These are phyloP conservation scores for Podosphaera fusca DNA, from an alignment of 2,329 filamentous ascomycete species.

Conservation along the genomic window DNA sequence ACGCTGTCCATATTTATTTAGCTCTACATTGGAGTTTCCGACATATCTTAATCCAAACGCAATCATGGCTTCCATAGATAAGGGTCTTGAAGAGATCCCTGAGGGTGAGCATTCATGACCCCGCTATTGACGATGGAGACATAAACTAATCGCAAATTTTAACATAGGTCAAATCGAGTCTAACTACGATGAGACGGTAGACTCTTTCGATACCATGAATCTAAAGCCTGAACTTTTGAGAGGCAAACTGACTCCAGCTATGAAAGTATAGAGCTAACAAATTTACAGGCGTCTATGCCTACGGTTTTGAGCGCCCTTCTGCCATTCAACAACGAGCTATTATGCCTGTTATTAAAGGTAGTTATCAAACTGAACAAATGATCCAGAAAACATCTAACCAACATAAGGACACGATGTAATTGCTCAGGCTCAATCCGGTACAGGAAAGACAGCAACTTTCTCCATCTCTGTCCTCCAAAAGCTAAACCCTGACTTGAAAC, in stretches of 20 bases:
- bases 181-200: constrained; percentile 99
- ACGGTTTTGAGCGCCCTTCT: constrained; percentile 99
- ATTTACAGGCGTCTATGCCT: constrained; percentile 64
- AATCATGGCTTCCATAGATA: constrained; percentile 90
- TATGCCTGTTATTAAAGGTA: constrained; percentile 99
- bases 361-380: constrained; percentile 17
- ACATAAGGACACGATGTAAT: constrained; percentile 81
- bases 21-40: constrained; percentile 30
- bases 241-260: constrained; percentile 29
- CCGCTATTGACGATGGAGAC: constrained; percentile 3
- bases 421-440: constrained; percentile 97
- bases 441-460: constrained; percentile 98
- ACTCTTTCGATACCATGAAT: constrained; percentile 97
- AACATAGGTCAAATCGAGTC: constrained; percentile 86
- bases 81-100: constrained; percentile 94
- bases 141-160: constrained; percentile 9
- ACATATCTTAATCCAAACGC: constrained; percentile 33
- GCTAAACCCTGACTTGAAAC: constrained; percentile 85
- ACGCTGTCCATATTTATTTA: background rate
- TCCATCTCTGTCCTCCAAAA: constrained; percentile 98
- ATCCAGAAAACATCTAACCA: background rate
- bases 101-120: constrained; percentile 42
- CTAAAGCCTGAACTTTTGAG: constrained; percentile 93
- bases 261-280: background rate
- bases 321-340: constrained; percentile 99